A percentile compares a stretch with the other conserved stretches of the same genome.
phyloP scores from a whole-genome alignment of 1,284 basidiomycete species.

The Fistulina hepatica region DNA sequence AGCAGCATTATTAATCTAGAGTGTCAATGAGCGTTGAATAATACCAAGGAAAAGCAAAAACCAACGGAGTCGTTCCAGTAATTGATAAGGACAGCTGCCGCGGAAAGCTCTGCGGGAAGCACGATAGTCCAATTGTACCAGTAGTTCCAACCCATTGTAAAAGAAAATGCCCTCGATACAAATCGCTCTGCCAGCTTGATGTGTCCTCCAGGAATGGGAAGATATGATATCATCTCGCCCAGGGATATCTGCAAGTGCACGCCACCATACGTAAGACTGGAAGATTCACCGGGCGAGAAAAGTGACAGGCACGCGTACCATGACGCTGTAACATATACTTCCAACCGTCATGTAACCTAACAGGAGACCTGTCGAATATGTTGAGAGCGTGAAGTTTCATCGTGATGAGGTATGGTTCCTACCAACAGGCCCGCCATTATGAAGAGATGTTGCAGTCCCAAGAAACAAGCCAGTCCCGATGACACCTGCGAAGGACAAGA shows the following conservation, averaged over 20 bases:
- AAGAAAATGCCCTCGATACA: conserved; percentile 70
- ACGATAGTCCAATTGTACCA: conserved; percentile 43
- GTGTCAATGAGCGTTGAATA: no score
- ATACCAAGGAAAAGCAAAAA: no score
- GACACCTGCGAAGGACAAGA: conserved; percentile 38
- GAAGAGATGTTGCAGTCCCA: conserved; percentile 50
- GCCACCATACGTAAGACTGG: no score
- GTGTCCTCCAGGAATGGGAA: conserved; percentile 66
- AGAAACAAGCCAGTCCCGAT: conserved; percentile 66
- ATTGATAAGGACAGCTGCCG: conserved; percentile 65
- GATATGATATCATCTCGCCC: conserved; percentile 56
- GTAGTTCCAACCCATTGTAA: conserved; percentile 79
- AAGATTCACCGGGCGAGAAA: no score
- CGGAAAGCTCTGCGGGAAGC: conserved; percentile 70
- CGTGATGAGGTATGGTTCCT: background rate
- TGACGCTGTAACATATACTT: conserved; percentile 50
- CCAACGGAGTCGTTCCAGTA: conserved; percentile 42
- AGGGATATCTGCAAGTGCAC: no score
- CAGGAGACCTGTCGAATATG: conserved; percentile 52
- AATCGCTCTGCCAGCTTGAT: conserved; percentile 73
- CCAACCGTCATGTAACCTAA: conserved; percentile 56
- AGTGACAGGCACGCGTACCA: no score
- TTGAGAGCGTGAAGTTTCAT: no score
- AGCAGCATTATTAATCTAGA: conserved; percentile 51
- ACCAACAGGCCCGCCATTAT: conserved; percentile 46